phyloP scores from a whole-genome alignment of 352 stramenopile genomes.

The Phytophthora vignae region DNA sequence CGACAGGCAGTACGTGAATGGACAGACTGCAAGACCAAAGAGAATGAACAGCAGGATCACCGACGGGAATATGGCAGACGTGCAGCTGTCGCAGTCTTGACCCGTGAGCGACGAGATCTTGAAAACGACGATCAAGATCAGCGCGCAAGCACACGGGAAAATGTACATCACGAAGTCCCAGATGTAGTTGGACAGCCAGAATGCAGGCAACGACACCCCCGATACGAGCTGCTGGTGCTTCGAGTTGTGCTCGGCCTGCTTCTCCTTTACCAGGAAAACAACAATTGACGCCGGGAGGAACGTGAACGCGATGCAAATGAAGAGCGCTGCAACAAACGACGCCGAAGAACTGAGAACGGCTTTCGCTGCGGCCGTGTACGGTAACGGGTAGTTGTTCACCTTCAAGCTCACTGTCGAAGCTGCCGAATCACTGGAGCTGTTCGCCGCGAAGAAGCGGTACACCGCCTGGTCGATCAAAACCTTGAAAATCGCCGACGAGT shows the following conservation, averaged over 20 bases:
- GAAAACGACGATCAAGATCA: slow-evolving; percentile 54
- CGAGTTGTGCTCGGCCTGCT: slow-evolving; percentile 86
- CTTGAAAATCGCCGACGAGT: slow-evolving; percentile 60
- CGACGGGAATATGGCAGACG: slow-evolving; percentile 42
- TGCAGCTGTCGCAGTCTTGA: slow-evolving; percentile 51
- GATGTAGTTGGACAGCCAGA: slow-evolving; percentile 96
- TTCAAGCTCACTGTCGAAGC: slow-evolving; percentile 35
- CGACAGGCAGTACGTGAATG: slow-evolving; percentile 68
- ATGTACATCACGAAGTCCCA: slow-evolving; percentile 95
- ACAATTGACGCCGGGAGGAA: slow-evolving; percentile 92
- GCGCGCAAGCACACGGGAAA: slow-evolving; percentile 46
- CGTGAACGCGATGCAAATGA: slow-evolving; percentile 90
- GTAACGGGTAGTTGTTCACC: slow-evolving; percentile 58
- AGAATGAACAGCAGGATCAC: slow-evolving; percentile 64
- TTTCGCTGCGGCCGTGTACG: slow-evolving; percentile 45
- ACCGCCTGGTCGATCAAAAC: slow-evolving; percentile 58
- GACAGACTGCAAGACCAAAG: slow-evolving; percentile 57
- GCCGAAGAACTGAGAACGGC: too few relatives aligned
- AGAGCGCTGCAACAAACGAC: slow-evolving; percentile 68
- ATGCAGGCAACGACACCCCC: slow-evolving; percentile 91
- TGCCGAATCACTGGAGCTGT: slow-evolving; percentile 17
- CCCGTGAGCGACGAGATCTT: slow-evolving; percentile 53
- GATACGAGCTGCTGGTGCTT: slow-evolving; percentile 97
- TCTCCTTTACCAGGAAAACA: slow-evolving; percentile 96
- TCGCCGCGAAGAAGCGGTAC: slow-evolving; percentile 53